Base-by-base conservation (phyloP, 305 asterid genomes). In the Euphrasia arctica region DNA sequence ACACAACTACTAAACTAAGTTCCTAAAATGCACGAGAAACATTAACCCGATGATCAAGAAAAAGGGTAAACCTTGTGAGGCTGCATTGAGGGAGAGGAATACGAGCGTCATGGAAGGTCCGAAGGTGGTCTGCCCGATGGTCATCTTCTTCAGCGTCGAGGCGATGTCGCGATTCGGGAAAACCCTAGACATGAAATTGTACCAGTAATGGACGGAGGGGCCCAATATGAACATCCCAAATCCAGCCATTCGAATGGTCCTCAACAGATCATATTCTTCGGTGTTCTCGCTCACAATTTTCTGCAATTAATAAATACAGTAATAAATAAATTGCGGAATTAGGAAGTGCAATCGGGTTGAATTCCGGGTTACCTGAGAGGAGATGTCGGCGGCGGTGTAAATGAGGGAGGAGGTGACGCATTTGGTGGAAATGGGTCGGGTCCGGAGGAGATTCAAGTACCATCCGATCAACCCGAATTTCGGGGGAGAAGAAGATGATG, bases 191-290 rank as follows among this genome's bases (percentile, higher is more conserved):
- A 82, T 65, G 36, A 83, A 83, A 74, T 82, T 90, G 86, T 88
- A 88, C 99, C 99, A 93, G 36, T 60, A 84, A 78, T 93, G 99
- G 59, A 90, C 52, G 1, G 99, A 79, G 60, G 99, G 97, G 14
- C 99, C 99, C 57, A 94, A 52, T 56, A 94, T 76, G n/a, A 94
- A n/a, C 83, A 86, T 58, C 14, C 99, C 99, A 54, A 83, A 94
- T 15, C 97, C 95, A 34, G 95, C 91, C 97, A 88, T 86, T 51
- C 97, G 81, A 14, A 83, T 47, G 54, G 96, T 90, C 67, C 99
- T 79, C 59, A 69, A 61, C 41, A 76, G 39, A 77, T 89, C 88
- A 76, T 82, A 94, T 48, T 76, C 62, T 68, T 79, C 84, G n/a
- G 74, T 60, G 48, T 66, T 68, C 78, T 77, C 77, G 64, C 72